These are phyloP conservation scores for Mycena maculata DNA, from an alignment of 768 basidiomycete genomes.

Conservation along the genomic window DNA sequence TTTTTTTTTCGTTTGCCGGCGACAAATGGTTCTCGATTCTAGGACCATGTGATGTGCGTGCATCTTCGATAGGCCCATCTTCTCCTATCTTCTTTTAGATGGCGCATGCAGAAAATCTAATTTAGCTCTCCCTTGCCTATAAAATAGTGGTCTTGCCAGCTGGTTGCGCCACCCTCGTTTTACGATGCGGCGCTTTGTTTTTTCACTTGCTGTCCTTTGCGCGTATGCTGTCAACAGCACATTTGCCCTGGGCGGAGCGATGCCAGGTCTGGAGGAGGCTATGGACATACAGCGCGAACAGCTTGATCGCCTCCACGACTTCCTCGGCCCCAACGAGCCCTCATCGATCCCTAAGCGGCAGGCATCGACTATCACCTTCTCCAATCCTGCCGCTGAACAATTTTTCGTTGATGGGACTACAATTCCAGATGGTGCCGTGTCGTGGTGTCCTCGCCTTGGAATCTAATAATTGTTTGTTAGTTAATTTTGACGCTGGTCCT, in stretches of 20 bases:
- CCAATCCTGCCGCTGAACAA: constrained; percentile 67
- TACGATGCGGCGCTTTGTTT: constrained; percentile 30
- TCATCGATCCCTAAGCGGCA: constrained; percentile 47
- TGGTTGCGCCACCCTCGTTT: background rate
- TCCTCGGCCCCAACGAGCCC: constrained; percentile 47
- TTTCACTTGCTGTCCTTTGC: constrained; percentile 22
- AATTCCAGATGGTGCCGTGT: constrained; percentile 54
- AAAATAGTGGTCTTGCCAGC: constrained; percentile 1
- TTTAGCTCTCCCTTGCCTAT: constrained; percentile 19
- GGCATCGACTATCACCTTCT: constrained; percentile 64
- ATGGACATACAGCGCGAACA: constrained; percentile 61
- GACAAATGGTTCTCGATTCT: no score
- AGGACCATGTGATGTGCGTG: constrained; percentile 24
- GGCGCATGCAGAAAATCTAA: constrained; percentile 20
- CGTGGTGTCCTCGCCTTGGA: background rate
- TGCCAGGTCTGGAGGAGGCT: constrained; percentile 55
- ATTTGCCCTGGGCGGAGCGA: constrained; percentile 43
- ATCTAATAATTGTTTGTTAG: constrained; percentile 35
- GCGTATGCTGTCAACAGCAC: constrained; percentile 27
- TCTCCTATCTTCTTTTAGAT: constrained; percentile 14
- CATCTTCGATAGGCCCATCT: constrained; percentile 5
- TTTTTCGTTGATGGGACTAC: constrained; percentile 61
- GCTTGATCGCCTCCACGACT: constrained; percentile 51
- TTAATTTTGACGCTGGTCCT: constrained; percentile 75
- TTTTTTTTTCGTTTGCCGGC: constrained; percentile 12